Evolutionary conservation across 2,329 filamentous ascomycete genomes (phyloP).

Genomic region (Aspergillus brasiliensis): DNA sequence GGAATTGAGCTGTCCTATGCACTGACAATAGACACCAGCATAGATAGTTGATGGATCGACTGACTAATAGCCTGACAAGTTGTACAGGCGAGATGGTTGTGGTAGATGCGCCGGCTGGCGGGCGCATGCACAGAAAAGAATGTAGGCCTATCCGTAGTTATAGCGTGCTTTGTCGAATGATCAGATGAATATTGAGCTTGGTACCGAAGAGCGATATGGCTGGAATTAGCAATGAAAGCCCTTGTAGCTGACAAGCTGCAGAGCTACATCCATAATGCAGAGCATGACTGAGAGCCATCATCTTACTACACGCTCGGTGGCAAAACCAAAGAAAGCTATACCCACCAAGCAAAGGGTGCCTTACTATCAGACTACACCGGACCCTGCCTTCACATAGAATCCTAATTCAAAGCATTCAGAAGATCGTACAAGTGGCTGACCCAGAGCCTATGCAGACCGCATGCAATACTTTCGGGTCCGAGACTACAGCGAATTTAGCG

Average conservation of each 20-base stretch:
- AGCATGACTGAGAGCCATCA: background rate
- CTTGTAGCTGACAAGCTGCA: background rate
- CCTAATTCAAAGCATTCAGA: no score
- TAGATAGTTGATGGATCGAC: background rate
- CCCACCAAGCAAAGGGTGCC: background rate
- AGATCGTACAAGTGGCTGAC: background rate
- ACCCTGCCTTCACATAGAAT: background rate
- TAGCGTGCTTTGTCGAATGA: background rate
- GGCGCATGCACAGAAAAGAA: background rate
- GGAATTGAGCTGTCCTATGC: background rate
- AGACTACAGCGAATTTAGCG: background rate
- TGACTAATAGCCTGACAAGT: background rate
- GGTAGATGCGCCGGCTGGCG: background rate
- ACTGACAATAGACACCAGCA: background rate
- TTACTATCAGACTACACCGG: background rate
- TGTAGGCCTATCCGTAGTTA: background rate
- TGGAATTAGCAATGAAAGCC: background rate
- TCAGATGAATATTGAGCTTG: background rate
- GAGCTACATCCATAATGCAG: background rate
- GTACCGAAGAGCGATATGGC: background rate
- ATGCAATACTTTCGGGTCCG: slow-evolving; percentile 3
- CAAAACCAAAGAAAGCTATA: background rate
- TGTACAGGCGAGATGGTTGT: background rate
- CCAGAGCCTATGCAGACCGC: background rate
- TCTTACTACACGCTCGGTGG: background rate